These are phyloP conservation scores for Monotropa hypopitys DNA, from an alignment of 179 eudicot genomes.

Conservation along the genomic window DNA sequence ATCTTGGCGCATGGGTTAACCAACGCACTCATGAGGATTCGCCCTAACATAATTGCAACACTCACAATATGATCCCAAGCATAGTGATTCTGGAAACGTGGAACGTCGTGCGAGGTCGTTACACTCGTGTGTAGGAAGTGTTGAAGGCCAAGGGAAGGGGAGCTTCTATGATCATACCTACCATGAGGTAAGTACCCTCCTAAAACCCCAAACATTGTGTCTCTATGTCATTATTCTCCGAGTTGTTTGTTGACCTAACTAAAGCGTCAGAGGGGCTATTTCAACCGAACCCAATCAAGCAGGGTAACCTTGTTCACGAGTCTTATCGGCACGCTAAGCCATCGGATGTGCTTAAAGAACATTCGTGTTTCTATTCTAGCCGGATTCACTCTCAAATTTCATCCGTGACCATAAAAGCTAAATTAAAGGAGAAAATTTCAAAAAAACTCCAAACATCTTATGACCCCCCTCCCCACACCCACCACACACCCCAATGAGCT, in stretches of 20 bases:
- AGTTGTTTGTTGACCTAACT: background rate
- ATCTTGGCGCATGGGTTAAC: background rate
- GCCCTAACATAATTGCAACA: background rate
- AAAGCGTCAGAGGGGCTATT: background rate
- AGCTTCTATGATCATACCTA: background rate
- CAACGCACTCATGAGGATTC: background rate
- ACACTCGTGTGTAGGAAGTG: background rate
- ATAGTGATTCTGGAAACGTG: background rate
- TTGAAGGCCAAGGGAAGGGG: background rate
- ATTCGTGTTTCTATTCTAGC: background rate
- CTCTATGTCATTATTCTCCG: background rate
- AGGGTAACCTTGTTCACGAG: background rate
- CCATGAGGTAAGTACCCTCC: background rate
- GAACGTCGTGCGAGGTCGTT: background rate
- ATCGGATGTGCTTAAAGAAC: background rate
- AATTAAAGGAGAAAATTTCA: background rate
- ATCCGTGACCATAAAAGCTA: background rate
- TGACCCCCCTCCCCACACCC: too few relatives aligned
- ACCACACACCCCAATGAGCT: background rate
- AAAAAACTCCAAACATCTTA: background rate
- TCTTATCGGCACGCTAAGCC: background rate
- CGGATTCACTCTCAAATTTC: background rate
- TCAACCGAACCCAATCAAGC: background rate
- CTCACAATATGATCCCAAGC: background rate
- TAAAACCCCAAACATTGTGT: background rate